Conservation (phyloP, 2,329 filamentous ascomycete genomes). For the Neofusicoccum cordaticola region DNA sequence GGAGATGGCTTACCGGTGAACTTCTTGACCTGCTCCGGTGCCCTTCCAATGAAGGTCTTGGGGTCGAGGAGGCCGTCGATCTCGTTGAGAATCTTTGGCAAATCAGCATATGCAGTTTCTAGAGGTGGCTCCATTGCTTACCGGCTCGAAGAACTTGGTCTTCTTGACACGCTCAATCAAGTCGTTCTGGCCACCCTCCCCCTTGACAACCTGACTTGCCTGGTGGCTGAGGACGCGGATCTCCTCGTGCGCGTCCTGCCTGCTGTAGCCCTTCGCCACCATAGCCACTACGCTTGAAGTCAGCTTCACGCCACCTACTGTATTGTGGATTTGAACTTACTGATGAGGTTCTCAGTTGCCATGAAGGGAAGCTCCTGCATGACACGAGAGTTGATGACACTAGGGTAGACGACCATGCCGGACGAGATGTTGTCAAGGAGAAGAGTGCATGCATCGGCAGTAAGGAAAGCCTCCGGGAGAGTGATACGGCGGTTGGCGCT, state of each 20-base stretch:
- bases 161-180: constrained; percentile 73
- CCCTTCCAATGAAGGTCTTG: constrained; percentile 57
- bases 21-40: constrained; percentile 52
- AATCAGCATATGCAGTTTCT: background rate
- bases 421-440: constrained; percentile 72
- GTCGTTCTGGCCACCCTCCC: constrained; percentile 74
- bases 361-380: constrained; percentile 83
- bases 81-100: constrained; percentile 55
- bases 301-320: background rate
- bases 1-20: constrained; percentile 33
- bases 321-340: background rate
- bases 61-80: constrained; percentile 67
- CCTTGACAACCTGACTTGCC: constrained; percentile 68
- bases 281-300: constrained; percentile 71
- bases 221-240: constrained; percentile 78
- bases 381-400: constrained; percentile 65
- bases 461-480: constrained; percentile 49
- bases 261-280: constrained; percentile 64
- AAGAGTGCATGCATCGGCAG: constrained; percentile 58
- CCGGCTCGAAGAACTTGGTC: constrained; percentile 69
- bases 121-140: background rate
- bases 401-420: constrained; percentile 73
- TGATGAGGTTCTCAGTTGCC: constrained; percentile 58
- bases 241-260: constrained; percentile 83
- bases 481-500: constrained; percentile 62